Conservation (phyloP, 352 stramenopile genomes). For the Phytopythium oedochilum region DNA sequence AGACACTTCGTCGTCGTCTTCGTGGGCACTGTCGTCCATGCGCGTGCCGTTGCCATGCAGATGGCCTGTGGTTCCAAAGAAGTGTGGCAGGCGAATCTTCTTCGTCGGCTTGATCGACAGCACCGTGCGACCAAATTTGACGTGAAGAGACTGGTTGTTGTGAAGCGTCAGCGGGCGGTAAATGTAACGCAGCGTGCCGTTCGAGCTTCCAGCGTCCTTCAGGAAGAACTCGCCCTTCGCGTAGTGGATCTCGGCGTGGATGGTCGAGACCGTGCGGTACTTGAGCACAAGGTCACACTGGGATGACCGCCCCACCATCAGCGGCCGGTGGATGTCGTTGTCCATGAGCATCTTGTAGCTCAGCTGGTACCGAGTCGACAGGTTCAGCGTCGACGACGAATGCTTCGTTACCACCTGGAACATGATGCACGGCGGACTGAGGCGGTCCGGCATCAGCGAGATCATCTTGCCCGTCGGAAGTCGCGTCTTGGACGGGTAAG, state of each 20-base stretch:
- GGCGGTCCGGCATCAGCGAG: conserved; percentile 65
- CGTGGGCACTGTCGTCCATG: conserved; percentile 53
- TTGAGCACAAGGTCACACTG: conserved; percentile 94
- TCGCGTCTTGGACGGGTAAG: conserved; percentile 79
- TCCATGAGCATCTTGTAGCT: conserved; percentile 92
- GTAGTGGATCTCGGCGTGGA: conserved; percentile 93
- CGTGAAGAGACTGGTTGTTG: conserved; percentile 84
- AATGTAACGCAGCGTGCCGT: conserved; percentile 94
- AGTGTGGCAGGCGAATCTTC: conserved; percentile 84
- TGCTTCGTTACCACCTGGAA: conserved; percentile 88
- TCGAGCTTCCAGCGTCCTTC: conserved; percentile 92
- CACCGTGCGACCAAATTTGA: conserved; percentile 85
- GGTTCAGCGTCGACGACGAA: conserved; percentile 76
- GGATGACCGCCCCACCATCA: conserved; percentile 92
- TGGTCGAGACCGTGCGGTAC: conserved; percentile 93
- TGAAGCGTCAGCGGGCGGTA: conserved; percentile 89
- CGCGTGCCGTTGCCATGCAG: conserved; percentile 39
- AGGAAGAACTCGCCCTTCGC: conserved; percentile 93
- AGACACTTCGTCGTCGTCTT: conserved; percentile 56
- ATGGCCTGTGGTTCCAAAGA: conserved; percentile 61
- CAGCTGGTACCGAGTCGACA: conserved; percentile 82
- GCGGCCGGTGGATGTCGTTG: conserved; percentile 86
- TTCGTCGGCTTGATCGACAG: conserved; percentile 87
- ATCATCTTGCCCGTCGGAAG: conserved; percentile 69
- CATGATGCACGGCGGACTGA: conserved; percentile 82